These are phyloP conservation scores for Debaryomyces psychrophilus DNA, from an alignment of 1,139 yeast genomes.

Conservation along the genomic window DNA sequence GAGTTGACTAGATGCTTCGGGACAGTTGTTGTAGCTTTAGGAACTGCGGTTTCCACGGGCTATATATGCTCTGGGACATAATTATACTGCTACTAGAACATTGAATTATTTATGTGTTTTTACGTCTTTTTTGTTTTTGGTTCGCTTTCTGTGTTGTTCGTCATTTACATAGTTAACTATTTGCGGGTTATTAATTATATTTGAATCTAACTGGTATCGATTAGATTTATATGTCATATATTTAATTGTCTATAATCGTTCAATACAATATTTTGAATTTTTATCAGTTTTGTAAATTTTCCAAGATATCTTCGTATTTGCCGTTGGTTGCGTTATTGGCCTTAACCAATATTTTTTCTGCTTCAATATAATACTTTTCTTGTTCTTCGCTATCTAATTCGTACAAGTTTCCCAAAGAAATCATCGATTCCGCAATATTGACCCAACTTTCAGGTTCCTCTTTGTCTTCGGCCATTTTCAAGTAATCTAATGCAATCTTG, in stretches of 20 bases:
- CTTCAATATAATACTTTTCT: constrained; percentile 62
- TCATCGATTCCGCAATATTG: constrained; percentile 80
- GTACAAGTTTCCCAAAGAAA: constrained; percentile 73
- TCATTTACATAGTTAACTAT: neutral
- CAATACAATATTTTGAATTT: neutral
- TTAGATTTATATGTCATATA: constrained; percentile 2
- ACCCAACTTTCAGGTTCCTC: constrained; percentile 85
- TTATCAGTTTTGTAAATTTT: constrained; percentile 32
- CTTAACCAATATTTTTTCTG: constrained; percentile 60
- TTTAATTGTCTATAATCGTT: neutral
- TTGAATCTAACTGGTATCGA: constrained; percentile 2
- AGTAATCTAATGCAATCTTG: constrained; percentile 57
- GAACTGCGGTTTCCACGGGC: neutral
- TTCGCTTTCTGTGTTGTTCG: neutral
- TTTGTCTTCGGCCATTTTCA: constrained; percentile 62
- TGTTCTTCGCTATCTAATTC: constrained; percentile 69
- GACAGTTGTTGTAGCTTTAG: neutral
- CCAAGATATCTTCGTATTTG: constrained; percentile 62
- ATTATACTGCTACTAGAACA: neutral
- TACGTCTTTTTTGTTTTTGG: constrained; percentile 1
- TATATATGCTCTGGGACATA: neutral
- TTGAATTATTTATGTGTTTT: neutral
- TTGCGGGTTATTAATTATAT: constrained; percentile 1
- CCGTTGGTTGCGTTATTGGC: constrained; percentile 82
- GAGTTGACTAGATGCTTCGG: neutral